Conservation (phyloP, 352 stramenopile species). For the Phytophthora constricta region DNA sequence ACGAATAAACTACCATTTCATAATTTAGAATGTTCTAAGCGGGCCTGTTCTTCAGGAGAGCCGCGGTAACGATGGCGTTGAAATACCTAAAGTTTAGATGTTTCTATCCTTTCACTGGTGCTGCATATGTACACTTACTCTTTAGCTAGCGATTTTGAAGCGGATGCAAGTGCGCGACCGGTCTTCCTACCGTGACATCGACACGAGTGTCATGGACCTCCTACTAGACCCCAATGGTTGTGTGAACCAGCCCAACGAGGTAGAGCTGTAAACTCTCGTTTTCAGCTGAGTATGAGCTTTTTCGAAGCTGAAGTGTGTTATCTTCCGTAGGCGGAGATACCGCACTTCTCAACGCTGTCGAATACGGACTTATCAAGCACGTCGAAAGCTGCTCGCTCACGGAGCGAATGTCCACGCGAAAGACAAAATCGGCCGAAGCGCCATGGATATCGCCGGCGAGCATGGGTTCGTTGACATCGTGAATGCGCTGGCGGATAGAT, state of each 20-base stretch:
- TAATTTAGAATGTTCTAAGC: no score
- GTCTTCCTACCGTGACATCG: constrained; percentile 48
- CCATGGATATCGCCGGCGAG: constrained; percentile 49
- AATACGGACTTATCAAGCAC: constrained; percentile 55
- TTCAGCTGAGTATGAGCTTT: neutral
- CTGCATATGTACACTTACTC: neutral
- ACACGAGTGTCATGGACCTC: constrained; percentile 50
- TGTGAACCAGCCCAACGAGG: constrained; percentile 41
- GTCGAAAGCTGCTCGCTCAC: constrained; percentile 48
- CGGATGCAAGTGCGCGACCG: constrained; percentile 39
- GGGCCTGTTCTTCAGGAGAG: constrained; percentile 47
- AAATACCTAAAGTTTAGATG: no score
- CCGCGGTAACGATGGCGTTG: no score
- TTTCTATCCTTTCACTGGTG: neutral
- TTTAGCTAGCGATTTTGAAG: constrained; percentile 41
- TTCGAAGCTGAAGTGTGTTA: neutral
- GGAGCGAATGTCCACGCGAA: constrained; percentile 33
- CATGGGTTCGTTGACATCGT: constrained; percentile 52
- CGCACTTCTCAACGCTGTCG: constrained; percentile 41
- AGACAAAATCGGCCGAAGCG: constrained; percentile 24
- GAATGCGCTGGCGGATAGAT: constrained; percentile 33
- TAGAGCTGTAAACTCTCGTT: neutral
- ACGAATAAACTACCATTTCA: no score
- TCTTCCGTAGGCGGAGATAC: constrained; percentile 35
- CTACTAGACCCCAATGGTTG: constrained; percentile 37